Evolutionary conservation across 441 rosid genomes (phyloP), one percentile per base, ranked within the genome.

Genomic region (Jatropha podagrica): DNA sequence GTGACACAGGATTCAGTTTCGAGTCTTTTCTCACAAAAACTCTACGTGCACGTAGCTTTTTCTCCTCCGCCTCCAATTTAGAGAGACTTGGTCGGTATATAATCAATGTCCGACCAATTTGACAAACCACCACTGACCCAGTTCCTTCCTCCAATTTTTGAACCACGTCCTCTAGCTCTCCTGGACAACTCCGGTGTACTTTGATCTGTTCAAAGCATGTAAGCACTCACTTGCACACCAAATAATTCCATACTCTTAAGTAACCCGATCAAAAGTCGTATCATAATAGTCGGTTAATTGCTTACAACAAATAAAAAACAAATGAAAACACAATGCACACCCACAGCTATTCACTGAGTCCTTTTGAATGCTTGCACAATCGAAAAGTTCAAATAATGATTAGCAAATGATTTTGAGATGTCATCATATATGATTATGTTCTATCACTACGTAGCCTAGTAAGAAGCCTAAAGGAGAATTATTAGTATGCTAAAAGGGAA

Each of bases 71-170:
- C 83, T 92, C 84, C 95, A 92, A 54, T 84, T 88, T 95, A 42
- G 94, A 84, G 14, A 85, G 79, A 81, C 97, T 92, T 7, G 97
- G 99, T 80, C 94, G 75, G 74, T 92, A 95, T 74, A 95, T 15
- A 71, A 95, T 94, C 71, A 92, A 86, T 18, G 97, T 91, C 80
- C 93, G 79, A 40, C 99, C 97, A 60, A 92, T 91, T 81, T 87
- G 87, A 54, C 93, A 81, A n/a, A 92, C 95, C 32, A 90, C 91
- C 27, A 87, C 91, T 0, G 97, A 91, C 68, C 93, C 89, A 4
- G 97, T 92, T 73, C 83, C 76, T 81, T 86, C 82, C 88, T 95
- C 93, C 72, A 95, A 76, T 63, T 81, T 85, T 72, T 80, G 81
- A 79, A 92, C 88, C 76, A 86, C 88, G 72, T 86, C 94, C 69